phyloP scores from a whole-genome alignment of 2,329 filamentous ascomycete species.

The Colletotrichum falcatum region DNA sequence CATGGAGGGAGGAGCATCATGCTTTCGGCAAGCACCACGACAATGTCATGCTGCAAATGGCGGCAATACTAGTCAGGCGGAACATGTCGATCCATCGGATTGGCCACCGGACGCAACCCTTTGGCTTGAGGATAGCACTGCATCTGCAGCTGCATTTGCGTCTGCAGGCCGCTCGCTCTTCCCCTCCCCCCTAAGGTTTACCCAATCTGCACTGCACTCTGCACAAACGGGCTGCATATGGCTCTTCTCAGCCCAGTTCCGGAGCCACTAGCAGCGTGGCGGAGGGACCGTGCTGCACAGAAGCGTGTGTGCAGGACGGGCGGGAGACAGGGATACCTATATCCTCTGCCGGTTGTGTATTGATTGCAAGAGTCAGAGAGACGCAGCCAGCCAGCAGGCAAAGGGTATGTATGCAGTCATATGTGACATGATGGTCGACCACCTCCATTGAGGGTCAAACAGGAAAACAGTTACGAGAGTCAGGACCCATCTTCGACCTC shows the following conservation, averaged over 20 bases:
- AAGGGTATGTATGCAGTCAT: conserved; percentile 25
- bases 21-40: conserved; percentile 22
- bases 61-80: conserved; percentile 40
- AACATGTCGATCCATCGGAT: conserved; percentile 24
- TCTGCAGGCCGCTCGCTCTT: conserved; percentile 23
- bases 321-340: conserved; percentile 34
- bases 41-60: conserved; percentile 40
- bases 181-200: no score
- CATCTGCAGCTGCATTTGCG: conserved; percentile 37
- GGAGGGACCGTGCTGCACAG: conserved; percentile 23
- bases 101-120: conserved; percentile 35
- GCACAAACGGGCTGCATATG: conserved; percentile 21
- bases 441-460: conserved; percentile 17
- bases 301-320: conserved; percentile 32
- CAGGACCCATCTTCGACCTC: conserved; percentile 32
- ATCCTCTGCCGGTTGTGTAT: conserved; percentile 32
- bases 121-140: conserved; percentile 29
- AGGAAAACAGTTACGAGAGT: conserved; percentile 17
- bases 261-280: conserved; percentile 30
- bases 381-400: neutral
- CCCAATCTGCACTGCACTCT: conserved; percentile 1
- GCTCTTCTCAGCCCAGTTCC: conserved; percentile 33
- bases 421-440: conserved; percentile 21
- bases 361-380: conserved; percentile 3
- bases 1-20: conserved; percentile 15